Evolutionary conservation across 768 basidiomycete genomes (phyloP), one percentile per base, ranked within the genome.

Genomic region (Phanerodontia chrysosporium): DNA sequence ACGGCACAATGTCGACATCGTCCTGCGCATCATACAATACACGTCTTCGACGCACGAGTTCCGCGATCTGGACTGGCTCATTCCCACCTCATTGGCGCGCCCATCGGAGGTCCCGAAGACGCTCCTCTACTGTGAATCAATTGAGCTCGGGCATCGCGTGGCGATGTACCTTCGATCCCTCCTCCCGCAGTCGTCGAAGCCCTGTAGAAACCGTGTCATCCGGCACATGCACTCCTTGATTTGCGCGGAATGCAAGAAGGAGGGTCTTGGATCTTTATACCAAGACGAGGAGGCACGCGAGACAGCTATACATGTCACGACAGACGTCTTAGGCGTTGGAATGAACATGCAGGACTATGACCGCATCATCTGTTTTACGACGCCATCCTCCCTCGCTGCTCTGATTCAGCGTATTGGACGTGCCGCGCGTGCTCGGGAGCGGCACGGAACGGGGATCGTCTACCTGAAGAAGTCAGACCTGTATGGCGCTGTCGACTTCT

Each of bases 1-100:
- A 27, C 58, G 61, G 13, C 52, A 53, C 27, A 59, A 62, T 39
- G 51, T 62, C 44, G 45, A 59, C 28, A 45, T 55, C 32, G 32
- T 56, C 46, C 24, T 55, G 25, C 54, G 61, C 44, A 5, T 18
- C 22, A 35, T 62, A 3, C 13, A 30, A 4, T 44, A 58, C 46
- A 4, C 58, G 13, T n/a, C n/a, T 22, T 7, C 58, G 12, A 51
- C 32, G 7, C 4, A 13, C 22, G 25, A 25, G 14, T 59, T 59
- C 42, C 45, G 25, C 39, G 44, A 59, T 36, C 44, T 59, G 13
- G 51, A 53, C 36, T 59, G 49, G 51, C 52, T 59, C 3, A 54
- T 59, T 25, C 58, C 51, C 8, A 28, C 51, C 5, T 24, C 35
- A 18, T 24, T 46, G 7, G 45, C 16, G 8, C 13, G 22, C 3